phyloP scores from a whole-genome alignment of 352 stramenopile genomes.

The Pythium dissotocum region DNA sequence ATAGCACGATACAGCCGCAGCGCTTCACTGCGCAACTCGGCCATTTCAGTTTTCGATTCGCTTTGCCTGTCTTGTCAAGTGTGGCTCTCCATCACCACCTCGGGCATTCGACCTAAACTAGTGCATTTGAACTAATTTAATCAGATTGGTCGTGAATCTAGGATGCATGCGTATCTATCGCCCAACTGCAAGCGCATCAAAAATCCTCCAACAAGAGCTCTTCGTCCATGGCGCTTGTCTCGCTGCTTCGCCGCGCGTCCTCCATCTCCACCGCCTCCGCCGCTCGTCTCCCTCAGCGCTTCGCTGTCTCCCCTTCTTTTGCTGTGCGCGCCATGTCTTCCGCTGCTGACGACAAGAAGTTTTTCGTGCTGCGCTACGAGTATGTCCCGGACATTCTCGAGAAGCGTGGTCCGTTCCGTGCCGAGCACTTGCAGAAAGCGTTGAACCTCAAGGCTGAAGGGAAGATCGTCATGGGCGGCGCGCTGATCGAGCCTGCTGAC shows the following conservation, averaged over 20 bases:
- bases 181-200: background rate
- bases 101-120: background rate
- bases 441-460: constrained; percentile 51
- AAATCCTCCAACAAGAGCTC: background rate
- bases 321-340: constrained; percentile 33
- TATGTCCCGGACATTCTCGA: constrained; percentile 79
- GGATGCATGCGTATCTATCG: background rate
- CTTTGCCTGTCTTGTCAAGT: background rate
- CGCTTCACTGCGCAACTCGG: constrained; percentile 37
- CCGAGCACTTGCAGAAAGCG: constrained; percentile 57
- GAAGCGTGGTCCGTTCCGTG: constrained; percentile 66
- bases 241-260: constrained; percentile 14
- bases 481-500: constrained; percentile 65
- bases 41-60: constrained; percentile 5
- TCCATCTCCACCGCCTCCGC: constrained; percentile 10
- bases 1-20: constrained; percentile 73
- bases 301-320: background rate
- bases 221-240: constrained; percentile 17
- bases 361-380: constrained; percentile 71
- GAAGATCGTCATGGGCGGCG: constrained; percentile 71
- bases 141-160: background rate
- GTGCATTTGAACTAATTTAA: background rate
- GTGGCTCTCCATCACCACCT: background rate
- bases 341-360: constrained; percentile 52
- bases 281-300: background rate